Conservation (phyloP, 805 yeast genomes). For the Teunomyces stri region DNA sequence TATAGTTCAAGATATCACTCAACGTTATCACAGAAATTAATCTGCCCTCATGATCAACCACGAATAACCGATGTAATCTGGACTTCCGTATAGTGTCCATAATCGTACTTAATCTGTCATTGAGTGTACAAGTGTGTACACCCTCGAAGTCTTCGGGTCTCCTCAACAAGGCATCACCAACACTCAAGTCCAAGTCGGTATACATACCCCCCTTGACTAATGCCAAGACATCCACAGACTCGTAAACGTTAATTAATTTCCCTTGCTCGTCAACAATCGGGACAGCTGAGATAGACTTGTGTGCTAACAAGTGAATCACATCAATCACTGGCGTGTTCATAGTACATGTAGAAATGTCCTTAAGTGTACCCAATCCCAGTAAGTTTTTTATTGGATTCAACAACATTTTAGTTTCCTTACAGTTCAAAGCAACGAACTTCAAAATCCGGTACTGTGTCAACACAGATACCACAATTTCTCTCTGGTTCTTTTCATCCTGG, state of each 20-base stretch:
- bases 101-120: constrained; percentile 82
- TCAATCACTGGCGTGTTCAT: constrained; percentile 93
- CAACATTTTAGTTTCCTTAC: constrained; percentile 87
- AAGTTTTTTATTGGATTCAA: constrained; percentile 72
- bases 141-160: constrained; percentile 97
- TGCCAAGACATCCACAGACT: constrained; percentile 91
- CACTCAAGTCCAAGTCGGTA: constrained; percentile 83
- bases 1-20: constrained; percentile 84
- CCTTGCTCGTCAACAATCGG: constrained; percentile 84
- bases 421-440: constrained; percentile 92
- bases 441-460: constrained; percentile 94
- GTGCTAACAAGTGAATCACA: constrained; percentile 78
- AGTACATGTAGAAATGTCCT: constrained; percentile 69
- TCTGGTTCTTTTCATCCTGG: constrained; percentile 84
- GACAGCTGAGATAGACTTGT: constrained; percentile 81
- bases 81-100: constrained; percentile 91
- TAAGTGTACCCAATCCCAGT: constrained; percentile 54
- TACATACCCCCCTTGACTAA: constrained; percentile 92
- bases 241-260: constrained; percentile 80
- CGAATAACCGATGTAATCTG: constrained; percentile 86
- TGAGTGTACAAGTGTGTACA: constrained; percentile 88
- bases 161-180: constrained; percentile 93
- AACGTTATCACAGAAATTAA: constrained; percentile 83
- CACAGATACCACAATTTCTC: constrained; percentile 94
- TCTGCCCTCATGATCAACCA: constrained; percentile 80